Evolutionary conservation across 2,329 filamentous ascomycete species (phyloP).

Genomic region (Mollisiaceae sp.): DNA sequence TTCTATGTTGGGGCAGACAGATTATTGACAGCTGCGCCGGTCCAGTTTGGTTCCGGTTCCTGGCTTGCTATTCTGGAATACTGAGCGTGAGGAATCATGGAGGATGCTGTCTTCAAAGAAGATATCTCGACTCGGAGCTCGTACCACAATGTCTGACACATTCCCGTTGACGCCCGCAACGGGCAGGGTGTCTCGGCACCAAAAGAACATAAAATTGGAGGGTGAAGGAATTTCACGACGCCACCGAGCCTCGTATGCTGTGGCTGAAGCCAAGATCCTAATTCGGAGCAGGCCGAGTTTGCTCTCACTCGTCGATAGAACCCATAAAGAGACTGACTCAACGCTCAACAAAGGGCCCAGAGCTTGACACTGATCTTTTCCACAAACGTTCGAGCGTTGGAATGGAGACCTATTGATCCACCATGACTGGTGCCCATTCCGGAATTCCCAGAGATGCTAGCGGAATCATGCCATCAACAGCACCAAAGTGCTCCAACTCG

Average conservation of each 20-base stretch:
- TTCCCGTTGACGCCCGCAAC: constrained; percentile 2
- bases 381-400: background rate
- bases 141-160: background rate
- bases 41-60: background rate
- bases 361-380: background rate
- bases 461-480: background rate
- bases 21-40: background rate
- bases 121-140: background rate
- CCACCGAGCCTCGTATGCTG: background rate
- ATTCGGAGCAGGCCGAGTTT: background rate
- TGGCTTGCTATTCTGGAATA: background rate
- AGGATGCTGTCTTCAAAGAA: too few species aligned
- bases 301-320: background rate
- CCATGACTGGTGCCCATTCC: background rate
- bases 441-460: background rate
- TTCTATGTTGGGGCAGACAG: background rate
- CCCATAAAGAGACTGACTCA: background rate
- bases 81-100: background rate
- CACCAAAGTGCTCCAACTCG: background rate
- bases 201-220: background rate
- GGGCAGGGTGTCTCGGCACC: background rate
- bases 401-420: background rate
- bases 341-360: background rate
- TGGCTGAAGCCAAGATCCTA: background rate
- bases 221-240: background rate